Percentiles rank a stretch among this genome's conserved stretches.
These are phyloP conservation scores for Fusarium sp. DNA, from an alignment of 2,329 filamentous ascomycete species.

Conservation along the genomic window DNA sequence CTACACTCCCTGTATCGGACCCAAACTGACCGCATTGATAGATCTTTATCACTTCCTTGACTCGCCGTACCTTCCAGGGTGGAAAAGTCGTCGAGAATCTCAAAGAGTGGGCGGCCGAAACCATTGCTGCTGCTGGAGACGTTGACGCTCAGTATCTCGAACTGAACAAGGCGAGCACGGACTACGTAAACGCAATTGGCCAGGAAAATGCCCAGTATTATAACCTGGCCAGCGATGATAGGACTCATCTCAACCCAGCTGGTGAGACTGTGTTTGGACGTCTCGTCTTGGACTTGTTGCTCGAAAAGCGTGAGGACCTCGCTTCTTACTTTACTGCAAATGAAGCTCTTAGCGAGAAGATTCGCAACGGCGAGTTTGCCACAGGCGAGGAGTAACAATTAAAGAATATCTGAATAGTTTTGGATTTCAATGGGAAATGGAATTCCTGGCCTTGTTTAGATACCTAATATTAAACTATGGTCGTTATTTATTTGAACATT, in stretches of 20 bases:
- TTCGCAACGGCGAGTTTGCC: constrained; percentile 14
- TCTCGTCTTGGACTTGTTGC: constrained; percentile 11
- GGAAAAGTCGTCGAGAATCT: constrained; percentile 13
- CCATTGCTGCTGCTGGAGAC: neutral
- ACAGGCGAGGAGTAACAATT: constrained; percentile 1
- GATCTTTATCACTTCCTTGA: constrained; percentile 19
- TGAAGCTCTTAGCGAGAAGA: constrained; percentile 14
- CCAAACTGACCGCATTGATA: fast-evolving
- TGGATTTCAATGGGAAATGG: too few relatives aligned
- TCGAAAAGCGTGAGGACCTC: neutral
- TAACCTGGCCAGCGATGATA: constrained; percentile 11
- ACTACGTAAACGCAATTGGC: constrained; percentile 14
- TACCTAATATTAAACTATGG: too few relatives aligned
- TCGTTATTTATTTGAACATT: too few relatives aligned
- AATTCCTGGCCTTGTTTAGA: too few relatives aligned
- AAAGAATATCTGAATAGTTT: too few relatives aligned
- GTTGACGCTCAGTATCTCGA: neutral
- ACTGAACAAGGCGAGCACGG: constrained; percentile 13
- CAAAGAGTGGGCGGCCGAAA: constrained; percentile 20
- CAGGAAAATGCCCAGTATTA: constrained; percentile 1
- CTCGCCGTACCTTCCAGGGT: neutral
- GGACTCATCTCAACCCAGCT: constrained; percentile 9
- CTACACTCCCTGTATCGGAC: fast-evolving
- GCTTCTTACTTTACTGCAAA: neutral
- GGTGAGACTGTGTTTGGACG: constrained; percentile 16